Conservation (phyloP, 352 stramenopile genomes). For the Pythium volutum region DNA sequence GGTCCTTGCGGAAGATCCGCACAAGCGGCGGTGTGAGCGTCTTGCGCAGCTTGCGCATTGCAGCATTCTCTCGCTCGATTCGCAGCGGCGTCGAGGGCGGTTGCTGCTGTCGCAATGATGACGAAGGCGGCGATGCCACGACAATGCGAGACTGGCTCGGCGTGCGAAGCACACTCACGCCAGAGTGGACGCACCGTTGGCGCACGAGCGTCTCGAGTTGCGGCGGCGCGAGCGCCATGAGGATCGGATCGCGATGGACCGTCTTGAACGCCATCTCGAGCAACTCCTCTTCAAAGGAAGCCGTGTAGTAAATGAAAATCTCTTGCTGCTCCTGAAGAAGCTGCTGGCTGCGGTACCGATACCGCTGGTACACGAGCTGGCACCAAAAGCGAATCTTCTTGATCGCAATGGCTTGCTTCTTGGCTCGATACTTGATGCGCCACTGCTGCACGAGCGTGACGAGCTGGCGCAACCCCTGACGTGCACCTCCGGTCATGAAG, state of each 20-base stretch:
- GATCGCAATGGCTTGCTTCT: constrained; percentile 62
- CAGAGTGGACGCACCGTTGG: constrained; percentile 46
- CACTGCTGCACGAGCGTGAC: constrained; percentile 51
- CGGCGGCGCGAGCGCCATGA: constrained; percentile 45
- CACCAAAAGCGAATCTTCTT: constrained; percentile 82
- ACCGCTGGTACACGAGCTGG: constrained; percentile 67
- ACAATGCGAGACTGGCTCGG: constrained; percentile 32
- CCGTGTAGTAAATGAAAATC: constrained; percentile 76
- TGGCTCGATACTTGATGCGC: constrained; percentile 43
- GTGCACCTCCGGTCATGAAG: constrained; percentile 31
- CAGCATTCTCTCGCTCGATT: constrained; percentile 8
- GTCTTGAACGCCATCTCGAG: constrained; percentile 50
- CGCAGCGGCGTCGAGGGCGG: constrained; percentile 8
- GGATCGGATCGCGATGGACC: constrained; percentile 55
- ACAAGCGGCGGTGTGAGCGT: constrained; percentile 35
- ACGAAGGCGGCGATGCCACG: not conserved
- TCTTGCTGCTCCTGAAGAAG: constrained; percentile 56
- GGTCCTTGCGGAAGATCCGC: constrained; percentile 53
- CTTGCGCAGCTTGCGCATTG: constrained; percentile 11
- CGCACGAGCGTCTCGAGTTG: constrained; percentile 45
- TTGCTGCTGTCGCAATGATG: not conserved
- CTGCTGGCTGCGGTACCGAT: constrained; percentile 48
- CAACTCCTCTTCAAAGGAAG: constrained; percentile 48
- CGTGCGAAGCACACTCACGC: constrained; percentile 53
- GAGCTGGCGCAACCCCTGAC: constrained; percentile 49